Evolutionary conservation across 2,329 filamentous ascomycete genomes (phyloP).

Genomic region (Monosporascus sp.): DNA sequence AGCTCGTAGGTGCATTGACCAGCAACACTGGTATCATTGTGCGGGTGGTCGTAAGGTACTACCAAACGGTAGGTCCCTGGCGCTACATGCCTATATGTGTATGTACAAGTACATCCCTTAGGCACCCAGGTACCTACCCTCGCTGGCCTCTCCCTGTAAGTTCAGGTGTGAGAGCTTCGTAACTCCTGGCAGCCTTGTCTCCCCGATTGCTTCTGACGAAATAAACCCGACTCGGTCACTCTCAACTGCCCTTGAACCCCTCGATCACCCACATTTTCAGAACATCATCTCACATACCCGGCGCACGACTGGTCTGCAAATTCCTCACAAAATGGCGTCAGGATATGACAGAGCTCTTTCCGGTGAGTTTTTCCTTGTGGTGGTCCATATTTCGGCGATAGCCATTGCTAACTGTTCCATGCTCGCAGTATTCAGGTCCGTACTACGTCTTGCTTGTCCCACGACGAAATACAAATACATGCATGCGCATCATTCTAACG

Average conservation of each 20-base stretch:
- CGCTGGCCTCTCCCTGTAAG: no score
- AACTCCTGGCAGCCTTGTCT: slow-evolving; percentile 23
- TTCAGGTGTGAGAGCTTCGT: slow-evolving; percentile 16
- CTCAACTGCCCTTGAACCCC: slow-evolving; percentile 2
- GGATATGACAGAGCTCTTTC: slow-evolving; percentile 99
- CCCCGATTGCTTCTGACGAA: neutral
- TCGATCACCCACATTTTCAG: slow-evolving; percentile 2
- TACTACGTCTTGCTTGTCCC: slow-evolving; percentile 12
- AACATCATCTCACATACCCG: slow-evolving; percentile 7
- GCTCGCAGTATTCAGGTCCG: slow-evolving; percentile 74
- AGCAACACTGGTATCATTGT: no score
- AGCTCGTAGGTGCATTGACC: no score
- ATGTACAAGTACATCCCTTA: no score
- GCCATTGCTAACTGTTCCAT: slow-evolving; percentile 35
- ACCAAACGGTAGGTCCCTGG: no score
- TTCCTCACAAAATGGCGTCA: slow-evolving; percentile 61
- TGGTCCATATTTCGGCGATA: neutral
- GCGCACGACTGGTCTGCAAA: slow-evolving; percentile 3
- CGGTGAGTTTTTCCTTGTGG: slow-evolving; percentile 55
- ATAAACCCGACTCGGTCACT: neutral
- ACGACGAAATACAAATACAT: slow-evolving; percentile 2
- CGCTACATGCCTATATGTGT: no score
- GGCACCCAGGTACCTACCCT: no score
- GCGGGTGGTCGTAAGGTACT: no score
- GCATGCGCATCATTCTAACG: slow-evolving; percentile 36